phyloP scores from a whole-genome alignment of 306 rosid species.

The Calophaca sinica region DNA sequence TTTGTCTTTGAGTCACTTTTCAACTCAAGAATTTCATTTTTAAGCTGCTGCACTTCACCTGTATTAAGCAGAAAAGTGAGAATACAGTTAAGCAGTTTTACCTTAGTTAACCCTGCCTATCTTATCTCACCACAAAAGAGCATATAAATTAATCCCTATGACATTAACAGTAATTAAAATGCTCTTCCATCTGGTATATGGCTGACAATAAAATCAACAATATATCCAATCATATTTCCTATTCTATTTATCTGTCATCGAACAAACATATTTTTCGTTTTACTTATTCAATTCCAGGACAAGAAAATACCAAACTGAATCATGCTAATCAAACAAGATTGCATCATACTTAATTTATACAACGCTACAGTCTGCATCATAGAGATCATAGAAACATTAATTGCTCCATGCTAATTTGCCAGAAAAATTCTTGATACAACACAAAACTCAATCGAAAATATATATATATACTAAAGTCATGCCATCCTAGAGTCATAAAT shows the following conservation, averaged over 20 bases:
- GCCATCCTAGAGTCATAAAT: neutral
- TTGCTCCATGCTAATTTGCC: conserved; percentile 11
- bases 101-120: no score
- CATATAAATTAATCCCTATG: no score
- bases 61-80: no score
- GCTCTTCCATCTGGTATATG: conserved; percentile 9
- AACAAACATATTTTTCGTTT: conserved; percentile 7
- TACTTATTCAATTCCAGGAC: neutral
- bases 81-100: no score
- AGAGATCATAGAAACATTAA: no score
- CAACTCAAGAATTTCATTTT: no score
- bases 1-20: no score
- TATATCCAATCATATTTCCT: neutral
- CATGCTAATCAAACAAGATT: neutral
- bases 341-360: neutral
- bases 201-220: neutral
- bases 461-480: neutral
- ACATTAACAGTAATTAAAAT: no score
- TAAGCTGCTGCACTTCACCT: no score
- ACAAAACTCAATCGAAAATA: neutral
- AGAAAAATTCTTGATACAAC: neutral
- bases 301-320: conserved; percentile 14
- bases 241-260: neutral
- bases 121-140: no score
- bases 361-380: conserved; percentile 13